Conservation (phyloP, 2,329 filamentous ascomycete genomes). For the Xylariaceae sp. region DNA sequence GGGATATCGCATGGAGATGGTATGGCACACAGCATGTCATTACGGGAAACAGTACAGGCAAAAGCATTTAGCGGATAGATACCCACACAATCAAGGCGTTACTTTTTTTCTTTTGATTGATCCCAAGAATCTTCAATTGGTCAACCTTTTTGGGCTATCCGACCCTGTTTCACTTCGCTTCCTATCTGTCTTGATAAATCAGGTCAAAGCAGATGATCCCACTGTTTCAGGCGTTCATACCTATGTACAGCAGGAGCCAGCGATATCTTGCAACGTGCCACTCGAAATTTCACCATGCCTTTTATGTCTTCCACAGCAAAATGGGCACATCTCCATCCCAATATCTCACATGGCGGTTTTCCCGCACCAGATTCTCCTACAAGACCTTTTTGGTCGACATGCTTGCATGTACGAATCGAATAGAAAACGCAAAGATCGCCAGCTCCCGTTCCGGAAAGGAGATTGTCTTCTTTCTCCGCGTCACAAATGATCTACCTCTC, state of each 20-base stretch:
- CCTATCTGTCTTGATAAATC: conserved; percentile 1
- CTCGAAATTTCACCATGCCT: too few relatives aligned
- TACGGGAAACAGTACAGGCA: conserved; percentile 1
- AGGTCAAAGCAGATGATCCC: not conserved
- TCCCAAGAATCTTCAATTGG: not conserved
- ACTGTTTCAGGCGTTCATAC: conserved; percentile 2
- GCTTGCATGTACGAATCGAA: conserved; percentile 15
- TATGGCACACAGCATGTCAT: conserved; percentile 1
- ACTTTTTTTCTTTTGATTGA: conserved; percentile 2
- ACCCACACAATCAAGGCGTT: conserved; percentile 2
- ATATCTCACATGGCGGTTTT: too few relatives aligned
- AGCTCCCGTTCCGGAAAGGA: conserved; percentile 16
- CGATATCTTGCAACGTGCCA: too few relatives aligned
- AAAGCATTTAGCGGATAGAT: conserved; percentile 9
- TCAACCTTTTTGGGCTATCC: not conserved
- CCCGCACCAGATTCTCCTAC: conserved; percentile 1
- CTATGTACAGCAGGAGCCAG: conserved; percentile 13
- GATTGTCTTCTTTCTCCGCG: conserved; percentile 2
- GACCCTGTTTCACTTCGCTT: not conserved
- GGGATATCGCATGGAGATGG: not conserved
- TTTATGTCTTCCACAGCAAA: too few relatives aligned
- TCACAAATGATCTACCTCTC: not conserved
- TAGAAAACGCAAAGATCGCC: conserved; percentile 3
- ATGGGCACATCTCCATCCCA: too few relatives aligned
- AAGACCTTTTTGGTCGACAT: conserved; percentile 14